Base-by-base conservation (phyloP, 306 rosid species). In the Cucumis hystrix region DNA sequence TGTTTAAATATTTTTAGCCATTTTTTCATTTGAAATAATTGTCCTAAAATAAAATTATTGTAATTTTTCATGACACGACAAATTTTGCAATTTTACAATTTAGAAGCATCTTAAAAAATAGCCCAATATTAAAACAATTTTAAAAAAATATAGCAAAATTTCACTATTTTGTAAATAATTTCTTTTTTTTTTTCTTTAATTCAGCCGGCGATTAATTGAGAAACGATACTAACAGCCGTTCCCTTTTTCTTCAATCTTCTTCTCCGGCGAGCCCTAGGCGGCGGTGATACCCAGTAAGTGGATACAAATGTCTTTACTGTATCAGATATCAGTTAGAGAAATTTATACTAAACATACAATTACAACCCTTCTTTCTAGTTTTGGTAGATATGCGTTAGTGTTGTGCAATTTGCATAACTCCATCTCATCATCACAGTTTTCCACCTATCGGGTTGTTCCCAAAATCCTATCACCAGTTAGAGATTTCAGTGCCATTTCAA, bases 401-500 rank as follows among this genome's bases (percentile, higher is more conserved):
- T 52, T 77, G 61, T 68, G 33, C 58, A 56, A 18, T 37, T 81
- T 2, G 35, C 57, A 5, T 2, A 76, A 21, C 76, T 41, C 13
- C 35, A 77, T 25, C 18, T 33, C 21, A 57, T 20, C 23, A 3
- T 70, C 76, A 37, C 86, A 80, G 62, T 80, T 78, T 28, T n/a
- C 51, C 40, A 76, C 67, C 61, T 39, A 2, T 57, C 60, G 16
- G 1, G 37, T 17, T 43, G 59, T 76, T 17, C 68, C 67, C n/a
- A 84, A 63, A 64, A 35, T 84, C 66, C 49, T 54, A 47, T 39
- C 51, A 18, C 57, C 56, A 10, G 60, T 66, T 10, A 82, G 86
- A 66, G 86, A 84, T 41, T 60, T 6, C 25, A 82, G 83, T 43
- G 62, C 82, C 69, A 74, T 63, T 54, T 72, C 80, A 17, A 55